Evolutionary conservation across 192 early-diverging fungal species (phyloP).

Genomic region (Backusella psychrophila): DNA sequence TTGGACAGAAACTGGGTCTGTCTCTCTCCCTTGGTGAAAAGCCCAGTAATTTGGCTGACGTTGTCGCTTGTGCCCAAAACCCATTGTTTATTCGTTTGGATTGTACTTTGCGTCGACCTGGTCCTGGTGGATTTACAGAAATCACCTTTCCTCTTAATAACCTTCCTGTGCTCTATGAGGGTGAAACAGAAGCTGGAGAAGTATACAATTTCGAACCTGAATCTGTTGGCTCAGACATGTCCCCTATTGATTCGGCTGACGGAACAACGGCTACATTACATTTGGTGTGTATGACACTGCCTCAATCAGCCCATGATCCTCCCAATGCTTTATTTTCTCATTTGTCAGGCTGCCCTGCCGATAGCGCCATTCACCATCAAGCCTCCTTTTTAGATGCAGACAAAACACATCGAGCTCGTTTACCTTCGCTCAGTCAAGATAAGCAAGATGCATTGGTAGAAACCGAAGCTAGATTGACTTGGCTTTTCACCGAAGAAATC

Average conservation of each 20-base stretch:
- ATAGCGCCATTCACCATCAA: constrained; percentile 6
- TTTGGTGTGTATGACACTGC: constrained; percentile 64
- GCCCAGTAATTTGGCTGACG: constrained; percentile 37
- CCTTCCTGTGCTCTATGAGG: constrained; percentile 65
- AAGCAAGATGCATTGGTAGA: constrained; percentile 61
- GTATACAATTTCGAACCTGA: constrained; percentile 56
- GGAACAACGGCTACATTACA: constrained; percentile 67
- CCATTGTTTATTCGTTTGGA: constrained; percentile 72
- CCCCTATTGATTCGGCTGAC: constrained; percentile 65
- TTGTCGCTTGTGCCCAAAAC: constrained; percentile 60
- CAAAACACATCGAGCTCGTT: constrained; percentile 31
- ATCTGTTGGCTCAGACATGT: constrained; percentile 56
- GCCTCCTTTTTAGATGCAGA: constrained; percentile 35
- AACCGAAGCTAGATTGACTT: constrained; percentile 54
- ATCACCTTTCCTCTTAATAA: constrained; percentile 48
- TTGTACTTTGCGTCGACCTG: constrained; percentile 59
- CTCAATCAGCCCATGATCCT: constrained; percentile 38
- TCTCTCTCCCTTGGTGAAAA: constrained; percentile 36
- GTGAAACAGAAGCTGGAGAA: constrained; percentile 30
- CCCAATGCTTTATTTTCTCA: constrained; percentile 20
- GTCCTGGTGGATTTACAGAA: constrained; percentile 38
- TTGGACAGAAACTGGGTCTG: constrained; percentile 21
- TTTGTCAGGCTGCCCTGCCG: constrained; percentile 5
- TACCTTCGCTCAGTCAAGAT: constrained; percentile 33
- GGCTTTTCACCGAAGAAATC: constrained; percentile 73